Evolutionary conservation across 208 protist species (phyloP).

Genomic region (Willaertia magna): DNA sequence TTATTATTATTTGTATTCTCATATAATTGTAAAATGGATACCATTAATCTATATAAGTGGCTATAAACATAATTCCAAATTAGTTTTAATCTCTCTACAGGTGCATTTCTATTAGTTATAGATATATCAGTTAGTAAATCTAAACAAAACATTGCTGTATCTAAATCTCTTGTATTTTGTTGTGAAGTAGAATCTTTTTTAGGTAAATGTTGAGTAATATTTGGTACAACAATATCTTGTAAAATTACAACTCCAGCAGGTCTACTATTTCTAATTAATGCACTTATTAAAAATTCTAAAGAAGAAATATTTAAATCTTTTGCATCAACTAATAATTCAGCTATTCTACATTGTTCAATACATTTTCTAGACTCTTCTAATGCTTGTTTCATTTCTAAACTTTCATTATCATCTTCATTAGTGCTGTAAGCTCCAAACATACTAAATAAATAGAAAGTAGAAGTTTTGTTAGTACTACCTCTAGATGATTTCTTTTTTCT

Average conservation of each 20-base stretch:
- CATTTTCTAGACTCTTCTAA: background rate
- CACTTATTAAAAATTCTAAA: background rate
- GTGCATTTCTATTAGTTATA: background rate
- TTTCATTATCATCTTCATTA: background rate
- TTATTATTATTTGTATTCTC: too few relatives aligned
- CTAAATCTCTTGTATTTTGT: background rate
- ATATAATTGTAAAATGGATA: background rate
- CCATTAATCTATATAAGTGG: background rate
- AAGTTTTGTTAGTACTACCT: background rate
- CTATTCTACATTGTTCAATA: background rate
- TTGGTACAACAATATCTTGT: background rate
- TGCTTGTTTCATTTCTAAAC: background rate
- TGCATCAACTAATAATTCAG: background rate
- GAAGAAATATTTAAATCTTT: background rate
- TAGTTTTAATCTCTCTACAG: background rate
- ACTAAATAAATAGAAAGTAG: background rate
- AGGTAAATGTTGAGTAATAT: too few relatives aligned
- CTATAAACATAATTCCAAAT: background rate
- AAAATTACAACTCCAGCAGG: background rate
- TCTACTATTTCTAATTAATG: background rate
- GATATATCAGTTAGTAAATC: background rate
- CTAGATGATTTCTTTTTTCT: background rate
- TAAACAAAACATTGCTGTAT: background rate
- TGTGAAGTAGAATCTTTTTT: background rate
- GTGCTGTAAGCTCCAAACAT: background rate